phyloP scores from a whole-genome alignment of 768 basidiomycete genomes.

The Asterophora lycoperdoides region DNA sequence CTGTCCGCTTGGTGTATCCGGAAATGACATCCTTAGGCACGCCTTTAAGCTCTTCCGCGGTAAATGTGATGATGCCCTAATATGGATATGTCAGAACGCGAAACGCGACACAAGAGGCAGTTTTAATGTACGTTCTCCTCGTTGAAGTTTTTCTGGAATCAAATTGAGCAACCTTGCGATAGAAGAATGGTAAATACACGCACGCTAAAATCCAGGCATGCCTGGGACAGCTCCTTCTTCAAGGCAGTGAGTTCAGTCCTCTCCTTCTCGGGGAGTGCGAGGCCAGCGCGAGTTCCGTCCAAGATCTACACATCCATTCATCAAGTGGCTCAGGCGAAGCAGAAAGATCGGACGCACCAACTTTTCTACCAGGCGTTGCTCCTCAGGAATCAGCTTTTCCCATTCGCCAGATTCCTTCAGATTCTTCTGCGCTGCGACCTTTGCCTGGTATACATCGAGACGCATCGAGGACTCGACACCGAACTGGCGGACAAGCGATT shows the following conservation, averaged over 20 bases:
- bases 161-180: slow-evolving; percentile 3
- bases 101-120: neutral
- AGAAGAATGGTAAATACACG: slow-evolving; percentile 22
- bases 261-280: slow-evolving; percentile 65
- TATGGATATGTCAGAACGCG: neutral
- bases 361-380: slow-evolving; percentile 76
- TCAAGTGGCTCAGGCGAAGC: neutral
- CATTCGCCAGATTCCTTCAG: slow-evolving; percentile 57
- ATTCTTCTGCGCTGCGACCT: slow-evolving; percentile 65
- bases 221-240: slow-evolving; percentile 74
- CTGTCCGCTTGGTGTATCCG: slow-evolving; percentile 66
- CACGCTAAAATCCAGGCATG: slow-evolving; percentile 76
- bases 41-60: slow-evolving; percentile 70
- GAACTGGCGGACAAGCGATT: slow-evolving; percentile 67
- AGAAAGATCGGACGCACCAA: slow-evolving; percentile 36
- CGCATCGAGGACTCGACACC: slow-evolving; percentile 78
- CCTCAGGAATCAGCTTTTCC: slow-evolving; percentile 61
- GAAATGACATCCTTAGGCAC: slow-evolving; percentile 76
- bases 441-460: slow-evolving; percentile 72
- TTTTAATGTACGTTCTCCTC: slow-evolving; percentile 64
- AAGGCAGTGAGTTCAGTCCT: slow-evolving; percentile 51
- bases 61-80: slow-evolving; percentile 62
- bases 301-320: slow-evolving; percentile 38
- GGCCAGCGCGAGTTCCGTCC: slow-evolving; percentile 76
- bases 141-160: slow-evolving; percentile 77